A percentile compares a stretch with the other conserved stretches of the same genome.
phyloP scores from a whole-genome alignment of 2,329 filamentous ascomycete genomes.

The Colletotrichum chlorophyti region DNA sequence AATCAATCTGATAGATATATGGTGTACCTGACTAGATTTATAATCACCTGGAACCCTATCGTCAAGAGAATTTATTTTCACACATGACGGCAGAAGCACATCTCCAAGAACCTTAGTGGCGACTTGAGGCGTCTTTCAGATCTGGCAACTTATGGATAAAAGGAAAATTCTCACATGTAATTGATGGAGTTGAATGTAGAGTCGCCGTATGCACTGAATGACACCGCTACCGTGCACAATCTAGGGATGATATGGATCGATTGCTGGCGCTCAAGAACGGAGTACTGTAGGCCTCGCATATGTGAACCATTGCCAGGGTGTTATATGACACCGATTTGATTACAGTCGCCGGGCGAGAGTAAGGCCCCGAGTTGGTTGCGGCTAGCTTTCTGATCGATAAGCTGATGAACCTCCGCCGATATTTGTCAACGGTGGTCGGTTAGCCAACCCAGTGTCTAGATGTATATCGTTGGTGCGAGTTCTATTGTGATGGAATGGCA shows the following conservation, averaged over 20 bases:
- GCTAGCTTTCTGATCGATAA: constrained; percentile 43
- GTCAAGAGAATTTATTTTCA: constrained; percentile 57
- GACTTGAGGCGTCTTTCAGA: constrained; percentile 55
- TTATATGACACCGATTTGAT: constrained; percentile 21
- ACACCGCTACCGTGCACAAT: no score
- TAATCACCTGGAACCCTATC: constrained; percentile 64
- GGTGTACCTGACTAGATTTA: constrained; percentile 53
- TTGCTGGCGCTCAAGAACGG: constrained; percentile 27
- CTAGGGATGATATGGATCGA: no score
- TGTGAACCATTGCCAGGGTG: constrained; percentile 34
- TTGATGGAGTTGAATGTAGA: no score
- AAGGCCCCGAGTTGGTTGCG: constrained; percentile 46
- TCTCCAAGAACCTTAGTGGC: constrained; percentile 57
- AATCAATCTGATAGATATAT: constrained; percentile 53
- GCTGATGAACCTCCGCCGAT: constrained; percentile 30
- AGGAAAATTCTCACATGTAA: no score
- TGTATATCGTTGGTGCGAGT: constrained; percentile 16
- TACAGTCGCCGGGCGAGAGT: background rate
- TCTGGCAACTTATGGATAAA: constrained; percentile 48
- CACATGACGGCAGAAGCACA: constrained; percentile 57
- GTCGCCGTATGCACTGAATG: constrained; percentile 34
- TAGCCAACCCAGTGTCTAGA: background rate
- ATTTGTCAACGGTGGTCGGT: background rate
- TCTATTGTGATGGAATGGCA: no score
- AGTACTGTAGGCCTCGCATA: constrained; percentile 41